phyloP scores from a whole-genome alignment of 2,329 filamentous ascomycete genomes.

The Elsinoe australis region DNA sequence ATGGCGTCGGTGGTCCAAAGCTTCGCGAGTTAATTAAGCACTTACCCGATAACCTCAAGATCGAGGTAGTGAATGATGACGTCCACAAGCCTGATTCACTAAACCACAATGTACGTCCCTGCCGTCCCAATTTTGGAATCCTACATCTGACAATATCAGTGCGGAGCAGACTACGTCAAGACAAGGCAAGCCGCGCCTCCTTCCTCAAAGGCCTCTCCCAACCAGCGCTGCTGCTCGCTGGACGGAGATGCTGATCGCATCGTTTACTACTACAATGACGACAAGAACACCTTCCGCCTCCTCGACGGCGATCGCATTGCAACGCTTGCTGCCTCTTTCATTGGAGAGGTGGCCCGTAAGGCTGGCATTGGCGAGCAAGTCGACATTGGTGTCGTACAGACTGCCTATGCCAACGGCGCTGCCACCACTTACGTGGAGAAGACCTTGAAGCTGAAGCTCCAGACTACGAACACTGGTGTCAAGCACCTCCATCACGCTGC shows the following conservation, averaged over 20 bases:
- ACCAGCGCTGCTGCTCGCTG: constrained; percentile 78
- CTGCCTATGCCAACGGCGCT: constrained; percentile 93
- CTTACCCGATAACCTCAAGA: constrained; percentile 68
- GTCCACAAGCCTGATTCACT: constrained; percentile 81
- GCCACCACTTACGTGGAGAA: constrained; percentile 88
- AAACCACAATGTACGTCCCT: constrained; percentile 70
- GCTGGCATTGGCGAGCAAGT: constrained; percentile 72
- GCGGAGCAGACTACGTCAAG: constrained; percentile 95
- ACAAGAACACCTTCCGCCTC: constrained; percentile 76
- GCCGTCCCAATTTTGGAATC: not conserved
- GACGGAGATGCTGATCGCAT: constrained; percentile 94
- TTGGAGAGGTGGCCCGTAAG: constrained; percentile 75
- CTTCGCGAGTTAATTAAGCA: constrained; percentile 77
- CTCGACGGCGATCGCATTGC: constrained; percentile 96
- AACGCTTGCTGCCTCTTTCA: constrained; percentile 86
- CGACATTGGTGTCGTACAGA: constrained; percentile 91
- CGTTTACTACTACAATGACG: constrained; percentile 88
- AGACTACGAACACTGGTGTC: constrained; percentile 90
- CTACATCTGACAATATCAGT: constrained; percentile 43
- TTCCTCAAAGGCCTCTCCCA: constrained; percentile 65
- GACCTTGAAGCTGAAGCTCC: constrained; percentile 77
- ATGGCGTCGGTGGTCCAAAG: constrained; percentile 92
- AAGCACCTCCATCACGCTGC: constrained; percentile 98
- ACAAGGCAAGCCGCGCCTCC: constrained; percentile 88
- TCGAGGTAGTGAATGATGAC: constrained; percentile 87